phyloP scores from a whole-genome alignment of 2,329 filamentous ascomycete genomes.

The Iodosphaeria phyllophila region DNA sequence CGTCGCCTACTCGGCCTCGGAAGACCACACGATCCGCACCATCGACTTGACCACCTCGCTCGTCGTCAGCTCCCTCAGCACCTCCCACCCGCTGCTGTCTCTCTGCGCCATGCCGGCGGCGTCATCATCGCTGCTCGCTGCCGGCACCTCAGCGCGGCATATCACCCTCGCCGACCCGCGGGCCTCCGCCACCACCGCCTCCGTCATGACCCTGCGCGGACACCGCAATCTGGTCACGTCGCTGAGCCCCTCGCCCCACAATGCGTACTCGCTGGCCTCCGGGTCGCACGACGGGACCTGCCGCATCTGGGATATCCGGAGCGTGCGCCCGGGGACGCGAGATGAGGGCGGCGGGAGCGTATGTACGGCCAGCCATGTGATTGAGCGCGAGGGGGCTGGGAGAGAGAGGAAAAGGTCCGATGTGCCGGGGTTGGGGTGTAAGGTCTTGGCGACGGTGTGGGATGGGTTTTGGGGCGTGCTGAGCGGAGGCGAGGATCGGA shows the following conservation, averaged over 20 bases:
- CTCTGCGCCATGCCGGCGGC: slow-evolving; percentile 51
- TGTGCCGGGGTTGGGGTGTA: slow-evolving; percentile 63
- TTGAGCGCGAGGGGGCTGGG: slow-evolving; percentile 57
- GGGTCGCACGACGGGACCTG: slow-evolving; percentile 87
- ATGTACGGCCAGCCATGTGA: slow-evolving; percentile 55
- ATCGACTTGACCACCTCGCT: slow-evolving; percentile 72
- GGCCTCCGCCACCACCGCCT: slow-evolving; percentile 53
- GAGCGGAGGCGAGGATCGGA: slow-evolving; percentile 82
- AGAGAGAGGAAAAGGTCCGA: slow-evolving; percentile 40
- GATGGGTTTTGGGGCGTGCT: slow-evolving; percentile 75
- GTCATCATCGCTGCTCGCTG: slow-evolving; percentile 35
- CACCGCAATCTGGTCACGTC: slow-evolving; percentile 57
- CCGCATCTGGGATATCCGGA: slow-evolving; percentile 82
- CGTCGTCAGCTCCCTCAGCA: slow-evolving; percentile 67
- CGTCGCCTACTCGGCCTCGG: slow-evolving; percentile 78
- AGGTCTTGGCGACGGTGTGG: slow-evolving; percentile 83
- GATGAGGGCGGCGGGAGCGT: slow-evolving; percentile 44
- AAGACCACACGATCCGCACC: slow-evolving; percentile 80
- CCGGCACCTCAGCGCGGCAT: slow-evolving; percentile 70
- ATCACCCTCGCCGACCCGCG: slow-evolving; percentile 89
- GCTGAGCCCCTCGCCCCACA: slow-evolving; percentile 34
- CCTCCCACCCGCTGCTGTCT: slow-evolving; percentile 66
- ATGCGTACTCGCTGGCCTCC: slow-evolving; percentile 68
- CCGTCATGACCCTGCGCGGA: slow-evolving; percentile 78
- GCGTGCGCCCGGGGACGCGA: slow-evolving; percentile 37